A percentile compares a stretch with the other conserved stretches of the same genome.
phyloP scores from a whole-genome alignment of 176 grass and related monocot species.

The Carex parvula region DNA sequence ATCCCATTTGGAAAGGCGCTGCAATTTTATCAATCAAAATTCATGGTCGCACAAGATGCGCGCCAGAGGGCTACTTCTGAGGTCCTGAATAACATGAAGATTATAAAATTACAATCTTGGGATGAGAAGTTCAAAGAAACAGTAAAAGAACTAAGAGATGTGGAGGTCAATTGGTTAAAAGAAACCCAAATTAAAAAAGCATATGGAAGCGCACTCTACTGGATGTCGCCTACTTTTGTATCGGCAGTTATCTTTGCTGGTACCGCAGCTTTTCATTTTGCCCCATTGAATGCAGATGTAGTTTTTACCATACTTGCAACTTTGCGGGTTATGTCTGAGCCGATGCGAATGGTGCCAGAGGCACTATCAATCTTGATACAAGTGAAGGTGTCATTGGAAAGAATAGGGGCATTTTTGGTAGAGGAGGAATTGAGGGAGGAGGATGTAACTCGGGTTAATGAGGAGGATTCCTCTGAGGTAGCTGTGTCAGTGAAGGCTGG shows the following conservation, averaged over 20 bases:
- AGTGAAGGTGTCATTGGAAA: conserved; percentile 75
- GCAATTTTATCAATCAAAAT: conserved; percentile 59
- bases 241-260: conserved; percentile 55
- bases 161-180: conserved; percentile 62
- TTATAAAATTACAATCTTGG: conserved; percentile 86
- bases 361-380: conserved; percentile 78
- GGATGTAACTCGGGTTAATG: conserved; percentile 22
- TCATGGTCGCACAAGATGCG: conserved; percentile 83
- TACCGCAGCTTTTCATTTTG: conserved; percentile 37
- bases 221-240: conserved; percentile 74
- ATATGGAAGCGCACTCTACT: conserved; percentile 63
- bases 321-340: conserved; percentile 61
- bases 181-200: conserved; percentile 68
- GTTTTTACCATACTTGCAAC: conserved; percentile 82
- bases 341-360: conserved; percentile 78
- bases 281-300: conserved; percentile 52
- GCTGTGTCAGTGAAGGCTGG: conserved; percentile 33
- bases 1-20: conserved; percentile 58
- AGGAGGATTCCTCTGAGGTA: conserved; percentile 10
- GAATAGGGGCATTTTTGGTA: conserved; percentile 50
- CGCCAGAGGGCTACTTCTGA: conserved; percentile 79
- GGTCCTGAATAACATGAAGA: conserved; percentile 63
- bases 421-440: conserved; percentile 70
- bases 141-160: conserved; percentile 46
- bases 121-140: conserved; percentile 43